Conservation (phyloP, 129 eudicot genomes). For the Flaveria ramosissima region DNA sequence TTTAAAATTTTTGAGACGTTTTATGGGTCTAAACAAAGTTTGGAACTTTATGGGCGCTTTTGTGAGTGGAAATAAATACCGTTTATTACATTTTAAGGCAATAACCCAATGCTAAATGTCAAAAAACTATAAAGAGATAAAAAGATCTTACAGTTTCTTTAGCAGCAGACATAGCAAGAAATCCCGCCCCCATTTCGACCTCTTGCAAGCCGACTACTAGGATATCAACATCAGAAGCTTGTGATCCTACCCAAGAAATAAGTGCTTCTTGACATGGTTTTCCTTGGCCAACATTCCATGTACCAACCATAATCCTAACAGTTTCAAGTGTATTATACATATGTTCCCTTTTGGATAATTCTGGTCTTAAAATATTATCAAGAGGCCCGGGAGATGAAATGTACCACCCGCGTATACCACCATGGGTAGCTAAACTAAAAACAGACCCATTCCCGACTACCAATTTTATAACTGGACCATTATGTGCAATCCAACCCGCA, state of each 20-base stretch:
- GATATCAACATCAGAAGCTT: slow-evolving; percentile 76
- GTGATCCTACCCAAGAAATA: slow-evolving; percentile 75
- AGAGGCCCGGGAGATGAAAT: slow-evolving; percentile 85
- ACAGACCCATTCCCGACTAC: slow-evolving; percentile 64
- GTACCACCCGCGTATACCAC: slow-evolving; percentile 99
- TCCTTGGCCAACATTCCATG: slow-evolving; percentile 98
- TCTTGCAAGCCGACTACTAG: slow-evolving; percentile 92
- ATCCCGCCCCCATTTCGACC: slow-evolving; percentile 99
- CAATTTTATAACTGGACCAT: slow-evolving; percentile 79
- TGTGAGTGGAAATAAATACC: not conserved
- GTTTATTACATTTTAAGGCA: not conserved
- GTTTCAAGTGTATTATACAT: slow-evolving; percentile 70
- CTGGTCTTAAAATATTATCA: slow-evolving; percentile 64
- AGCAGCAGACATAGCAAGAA: slow-evolving; percentile 99
- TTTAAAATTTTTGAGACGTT: not conserved
- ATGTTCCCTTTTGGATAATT: slow-evolving; percentile 61
- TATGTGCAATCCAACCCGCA: slow-evolving; percentile 87
- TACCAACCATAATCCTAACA: slow-evolving; percentile 68
- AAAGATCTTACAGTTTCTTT: slow-evolving; percentile 89
- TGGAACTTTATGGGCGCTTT: not conserved
- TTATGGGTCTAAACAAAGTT: not conserved
- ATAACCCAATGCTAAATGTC: not conserved
- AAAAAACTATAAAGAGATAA: not conserved
- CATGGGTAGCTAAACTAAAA: slow-evolving; percentile 91
- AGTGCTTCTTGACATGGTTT: slow-evolving; percentile 83